These are phyloP conservation scores for Nothophaeocryptopus gaeumannii DNA, from an alignment of 2,329 filamentous ascomycete genomes.

Conservation along the genomic window DNA sequence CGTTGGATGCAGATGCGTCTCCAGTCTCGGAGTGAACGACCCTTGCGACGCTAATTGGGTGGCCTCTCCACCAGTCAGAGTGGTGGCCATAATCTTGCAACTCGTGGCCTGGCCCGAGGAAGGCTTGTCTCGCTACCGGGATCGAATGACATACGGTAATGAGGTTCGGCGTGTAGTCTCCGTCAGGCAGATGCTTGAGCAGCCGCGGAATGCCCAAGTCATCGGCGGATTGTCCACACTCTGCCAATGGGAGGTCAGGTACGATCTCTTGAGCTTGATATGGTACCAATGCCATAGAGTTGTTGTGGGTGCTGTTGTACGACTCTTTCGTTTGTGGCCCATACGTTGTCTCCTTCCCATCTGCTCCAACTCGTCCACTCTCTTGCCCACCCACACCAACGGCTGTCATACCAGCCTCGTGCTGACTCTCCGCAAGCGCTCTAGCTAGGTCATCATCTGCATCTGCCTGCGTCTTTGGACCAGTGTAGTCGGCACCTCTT, in stretches of 20 bases:
- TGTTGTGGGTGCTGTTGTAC: conserved; percentile 44
- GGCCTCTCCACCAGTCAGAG: conserved; percentile 62
- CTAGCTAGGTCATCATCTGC: conserved; percentile 31
- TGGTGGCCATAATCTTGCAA: conserved; percentile 55
- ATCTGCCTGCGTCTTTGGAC: conserved; percentile 30
- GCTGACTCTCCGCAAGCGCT: conserved; percentile 29
- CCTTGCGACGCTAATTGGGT: conserved; percentile 48
- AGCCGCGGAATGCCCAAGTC: conserved; percentile 53
- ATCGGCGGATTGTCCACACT: conserved; percentile 44
- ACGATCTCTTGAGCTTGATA: conserved; percentile 52
- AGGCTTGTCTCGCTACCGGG: conserved; percentile 56
- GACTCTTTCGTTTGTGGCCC: conserved; percentile 52
- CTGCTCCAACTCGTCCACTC: conserved; percentile 49
- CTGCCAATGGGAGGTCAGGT: conserved; percentile 47
- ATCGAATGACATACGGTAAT: conserved; percentile 63
- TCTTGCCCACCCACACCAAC: conserved; percentile 44
- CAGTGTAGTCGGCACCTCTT: conserved; percentile 16
- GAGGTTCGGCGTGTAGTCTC: conserved; percentile 55
- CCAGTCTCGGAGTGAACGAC: conserved; percentile 45
- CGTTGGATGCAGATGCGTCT: conserved; percentile 26
- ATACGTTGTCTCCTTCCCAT: conserved; percentile 45
- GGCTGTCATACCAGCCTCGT: conserved; percentile 9
- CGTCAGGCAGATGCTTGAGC: conserved; percentile 54
- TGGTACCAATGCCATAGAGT: conserved; percentile 45
- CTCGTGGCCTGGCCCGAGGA: conserved; percentile 49